A percentile compares a stretch with the other conserved stretches of the same genome.
Conservation (phyloP, 305 asterid genomes). For the Fraxinus velutina region DNA sequence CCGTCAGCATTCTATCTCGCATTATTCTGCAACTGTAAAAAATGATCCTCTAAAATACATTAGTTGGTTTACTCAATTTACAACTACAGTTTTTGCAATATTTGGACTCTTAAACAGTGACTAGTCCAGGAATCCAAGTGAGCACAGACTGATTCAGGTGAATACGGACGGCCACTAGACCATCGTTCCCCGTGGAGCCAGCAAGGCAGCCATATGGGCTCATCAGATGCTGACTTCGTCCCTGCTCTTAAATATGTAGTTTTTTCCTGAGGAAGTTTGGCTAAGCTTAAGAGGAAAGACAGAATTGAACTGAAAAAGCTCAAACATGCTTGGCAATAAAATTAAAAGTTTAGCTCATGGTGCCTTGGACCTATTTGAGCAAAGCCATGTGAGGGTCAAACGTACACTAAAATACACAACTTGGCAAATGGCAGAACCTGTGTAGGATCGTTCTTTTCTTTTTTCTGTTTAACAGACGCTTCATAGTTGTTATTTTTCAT, state of each 20-base stretch:
- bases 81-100: background rate
- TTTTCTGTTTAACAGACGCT: background rate
- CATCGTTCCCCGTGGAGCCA: background rate
- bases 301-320: background rate
- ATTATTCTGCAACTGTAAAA: background rate
- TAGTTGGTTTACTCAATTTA: background rate
- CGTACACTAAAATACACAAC: background rate
- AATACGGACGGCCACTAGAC: background rate
- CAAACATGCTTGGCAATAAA: background rate
- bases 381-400: no score
- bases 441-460: background rate
- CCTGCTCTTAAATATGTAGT: background rate
- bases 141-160: background rate
- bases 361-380: no score
- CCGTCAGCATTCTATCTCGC: background rate
- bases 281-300: background rate
- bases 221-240: background rate
- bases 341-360: no score
- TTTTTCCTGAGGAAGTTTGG: background rate
- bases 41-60: background rate
- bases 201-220: background rate
- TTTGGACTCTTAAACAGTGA: background rate
- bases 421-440: background rate
- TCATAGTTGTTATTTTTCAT: background rate
- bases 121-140: no score